Base-by-base conservation (phyloP, 2,329 filamentous ascomycete genomes). In the Gaeumannomyces sp. region DNA sequence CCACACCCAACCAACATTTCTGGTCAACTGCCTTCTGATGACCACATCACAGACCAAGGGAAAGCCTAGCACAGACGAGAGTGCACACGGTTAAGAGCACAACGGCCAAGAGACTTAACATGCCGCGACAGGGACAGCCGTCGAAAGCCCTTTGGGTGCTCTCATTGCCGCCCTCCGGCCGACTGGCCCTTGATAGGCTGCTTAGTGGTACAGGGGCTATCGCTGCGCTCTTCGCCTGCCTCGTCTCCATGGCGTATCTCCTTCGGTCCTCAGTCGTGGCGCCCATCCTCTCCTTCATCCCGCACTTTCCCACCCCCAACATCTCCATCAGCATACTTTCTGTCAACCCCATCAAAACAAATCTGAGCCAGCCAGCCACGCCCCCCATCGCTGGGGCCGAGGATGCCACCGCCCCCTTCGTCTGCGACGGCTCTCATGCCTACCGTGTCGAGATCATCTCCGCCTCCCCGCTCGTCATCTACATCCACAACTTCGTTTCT, bases 361-460 rank as follows among this genome's bases (percentile, higher is more conserved):
- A 27, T 22, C 27, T n/a, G 1, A 28, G 14, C 35, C 61, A n/a
- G 31, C 19, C 35, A 53, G 22, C 57, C 28, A 64, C 65, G 60
- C 35, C 29, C 22, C 56, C 53, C 4, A 28, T 7, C 35, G 60
- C 57, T 22, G 10, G 61, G 0, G 28, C 53, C 38, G 29, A 53
- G 4, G 57, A 57, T 57, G 64, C 38, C 31, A 7, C 53, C 4
- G 27, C 29, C 16, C 63, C 66, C 1, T 75, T 73, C 62, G 65
- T 66, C 59, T 78, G 76, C 66, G 69, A 69, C 67, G 69, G 69
- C 14, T 62, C 70, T 1, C 73, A 76, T 27, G 65, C 69, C 19
- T 80, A 79, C 69, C 72, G 70, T 5, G 78, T 76, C 0, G 74
- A 78, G 64, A 73, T 80, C 58, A 71, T 80, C 56, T 79, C 77